Conservation (phyloP, 805 yeast species). For the Torulaspora quercuum region DNA sequence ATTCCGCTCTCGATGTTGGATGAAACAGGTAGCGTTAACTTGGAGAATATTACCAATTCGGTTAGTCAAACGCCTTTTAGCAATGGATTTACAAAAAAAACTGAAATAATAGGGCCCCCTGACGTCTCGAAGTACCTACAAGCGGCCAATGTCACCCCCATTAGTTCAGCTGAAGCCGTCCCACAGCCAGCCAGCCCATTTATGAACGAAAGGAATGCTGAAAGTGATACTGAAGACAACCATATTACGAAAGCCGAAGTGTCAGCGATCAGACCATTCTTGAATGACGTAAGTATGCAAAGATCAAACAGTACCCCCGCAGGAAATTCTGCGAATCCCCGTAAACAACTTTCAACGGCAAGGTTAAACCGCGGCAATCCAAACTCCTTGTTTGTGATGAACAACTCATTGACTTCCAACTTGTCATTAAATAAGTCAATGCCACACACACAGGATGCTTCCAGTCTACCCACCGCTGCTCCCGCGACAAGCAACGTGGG, state of each 20-base stretch:
- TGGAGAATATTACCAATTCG: slow-evolving; percentile 6
- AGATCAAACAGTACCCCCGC: slow-evolving; percentile 15
- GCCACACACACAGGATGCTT: slow-evolving; percentile 8
- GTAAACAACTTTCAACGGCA: no score
- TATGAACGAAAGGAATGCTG: slow-evolving; percentile 2
- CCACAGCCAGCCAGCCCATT: slow-evolving; percentile 6
- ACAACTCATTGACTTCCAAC: slow-evolving; percentile 20
- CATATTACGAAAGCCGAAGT: slow-evolving; percentile 1
- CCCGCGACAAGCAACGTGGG: slow-evolving; percentile 7
- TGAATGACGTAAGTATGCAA: slow-evolving; percentile 12
- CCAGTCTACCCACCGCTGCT: slow-evolving; percentile 4
- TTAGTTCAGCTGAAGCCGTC: slow-evolving; percentile 3
- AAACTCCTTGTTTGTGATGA: slow-evolving; percentile 22
- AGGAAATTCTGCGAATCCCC: slow-evolving; percentile 3
- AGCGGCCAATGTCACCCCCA: slow-evolving; percentile 1
- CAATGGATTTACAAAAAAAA: background rate
- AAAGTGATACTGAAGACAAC: slow-evolving; percentile 4
- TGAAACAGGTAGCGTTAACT: slow-evolving; percentile 66
- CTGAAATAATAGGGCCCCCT: background rate
- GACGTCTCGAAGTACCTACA: slow-evolving; percentile 1
- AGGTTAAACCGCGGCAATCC: slow-evolving; percentile 4
- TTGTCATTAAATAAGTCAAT: slow-evolving; percentile 17
- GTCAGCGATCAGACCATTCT: slow-evolving; percentile 3
- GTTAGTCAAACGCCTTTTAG: background rate
- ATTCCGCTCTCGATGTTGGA: slow-evolving; percentile 69